Evolutionary conservation across 2,329 filamentous ascomycete species (phyloP), one percentile per base, ranked within the genome.

Genomic region (Pezicula neosporulosa): DNA sequence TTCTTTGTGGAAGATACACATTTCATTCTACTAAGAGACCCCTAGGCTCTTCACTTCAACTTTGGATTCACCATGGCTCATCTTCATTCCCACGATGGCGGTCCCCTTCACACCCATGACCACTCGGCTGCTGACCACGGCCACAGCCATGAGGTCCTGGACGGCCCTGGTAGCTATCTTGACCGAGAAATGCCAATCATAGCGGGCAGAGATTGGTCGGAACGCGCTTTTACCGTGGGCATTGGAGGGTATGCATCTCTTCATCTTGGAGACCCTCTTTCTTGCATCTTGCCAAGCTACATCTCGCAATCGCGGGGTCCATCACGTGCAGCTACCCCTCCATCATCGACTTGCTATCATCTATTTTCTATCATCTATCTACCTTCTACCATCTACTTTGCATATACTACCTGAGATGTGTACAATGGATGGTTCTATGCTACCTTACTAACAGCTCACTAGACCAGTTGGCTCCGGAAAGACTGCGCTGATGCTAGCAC

Each of bases 401-500:
- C 18, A 18, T 21, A 46, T 33, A n/a, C n/a, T n/a, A 10, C 12
- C n/a, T 19, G 44, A 33, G 30, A n/a, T 15, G 15, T 13, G n/a
- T 7, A 18, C 13, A 13, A n/a, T 19, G 4, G 18, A n/a, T 19
- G 4, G 18, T n/a, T 30, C 19, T 28, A 28, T 1, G 21, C 33
- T 16, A 7, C 9, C 33, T 15, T 30, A 16, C 54, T 60, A 21
- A 56, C 37, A 37, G 19, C 21, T 38, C n/a, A 24, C 6, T 46
- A 96, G 92, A 41, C 94, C 94, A 55, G 94, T 99, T 49, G 94
- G 94, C 58, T 97, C 92, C 21, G 94, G 94, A 66, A 99, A 99
- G 72, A 97, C 94, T 0, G 94, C 94, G 16, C 82, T 97, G 27
- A 97, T 99, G 93, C 85, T 97, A 10, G 87, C 89, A 37, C 88